These are phyloP conservation scores for Solanum peruvianum DNA, from an alignment of 257 asterid genomes.

Conservation along the genomic window DNA sequence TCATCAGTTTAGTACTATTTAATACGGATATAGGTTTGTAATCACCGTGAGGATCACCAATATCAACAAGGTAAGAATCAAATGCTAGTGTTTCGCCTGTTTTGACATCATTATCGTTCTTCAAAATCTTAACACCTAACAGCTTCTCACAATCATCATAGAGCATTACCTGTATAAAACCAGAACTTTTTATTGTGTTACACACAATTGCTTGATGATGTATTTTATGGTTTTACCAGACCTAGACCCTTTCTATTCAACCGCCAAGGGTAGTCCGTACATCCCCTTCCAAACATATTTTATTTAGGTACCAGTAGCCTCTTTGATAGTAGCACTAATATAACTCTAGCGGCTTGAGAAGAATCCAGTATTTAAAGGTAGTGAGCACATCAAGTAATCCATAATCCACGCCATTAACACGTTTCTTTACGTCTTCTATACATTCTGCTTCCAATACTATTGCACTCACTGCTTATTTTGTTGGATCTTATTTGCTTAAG, in stretches of 20 bases:
- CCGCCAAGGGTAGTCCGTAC: not conserved
- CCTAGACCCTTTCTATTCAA: not conserved
- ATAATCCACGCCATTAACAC: not conserved
- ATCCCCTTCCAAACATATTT: not conserved
- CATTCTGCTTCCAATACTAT: not conserved
- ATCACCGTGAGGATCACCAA: constrained; percentile 55
- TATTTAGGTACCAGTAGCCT: not conserved
- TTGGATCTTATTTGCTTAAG: not conserved
- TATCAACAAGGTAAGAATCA: constrained; percentile 61
- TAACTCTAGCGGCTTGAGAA: not conserved
- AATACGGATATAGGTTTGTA: constrained; percentile 18
- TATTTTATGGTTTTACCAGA: not conserved
- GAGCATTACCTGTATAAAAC: constrained; percentile 42
- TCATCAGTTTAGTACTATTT: constrained; percentile 13
- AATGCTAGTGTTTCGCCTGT: constrained; percentile 58
- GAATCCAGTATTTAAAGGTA: not conserved
- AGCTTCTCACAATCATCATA: constrained; percentile 68
- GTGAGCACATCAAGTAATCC: not conserved
- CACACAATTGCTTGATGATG: not conserved
- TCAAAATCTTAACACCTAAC: constrained; percentile 60
- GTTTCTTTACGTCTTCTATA: not conserved
- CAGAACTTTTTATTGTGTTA: not conserved
- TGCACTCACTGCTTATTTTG: not conserved
- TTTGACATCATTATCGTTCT: constrained; percentile 49
- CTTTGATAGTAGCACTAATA: not conserved